phyloP scores from a whole-genome alignment of 768 basidiomycete genomes.

The Hebeloma cylindrosporum region DNA sequence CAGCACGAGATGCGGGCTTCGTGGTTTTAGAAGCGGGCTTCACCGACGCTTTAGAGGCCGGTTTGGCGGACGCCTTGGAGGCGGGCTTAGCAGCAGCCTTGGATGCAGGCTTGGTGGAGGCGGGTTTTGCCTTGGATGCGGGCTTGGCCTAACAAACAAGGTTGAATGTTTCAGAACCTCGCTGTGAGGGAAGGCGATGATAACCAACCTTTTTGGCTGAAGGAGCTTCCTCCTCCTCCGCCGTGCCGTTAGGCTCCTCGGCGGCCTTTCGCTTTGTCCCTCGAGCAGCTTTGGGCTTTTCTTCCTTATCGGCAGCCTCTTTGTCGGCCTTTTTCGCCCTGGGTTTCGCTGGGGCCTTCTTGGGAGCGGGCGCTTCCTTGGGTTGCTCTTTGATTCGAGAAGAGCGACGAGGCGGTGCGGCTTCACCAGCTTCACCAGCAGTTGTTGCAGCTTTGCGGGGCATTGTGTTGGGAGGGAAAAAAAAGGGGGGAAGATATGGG shows the following conservation, averaged over 20 bases:
- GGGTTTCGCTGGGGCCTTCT: slow-evolving; percentile 67
- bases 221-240: slow-evolving; percentile 39
- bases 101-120: slow-evolving; percentile 40
- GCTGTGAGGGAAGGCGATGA: slow-evolving; percentile 6
- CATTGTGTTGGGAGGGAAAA: slow-evolving; percentile 40
- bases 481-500: slow-evolving; percentile 8
- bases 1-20: slow-evolving; percentile 45
- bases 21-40: slow-evolving; percentile 46
- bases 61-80: slow-evolving; percentile 44
- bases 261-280: slow-evolving; percentile 46
- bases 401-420: slow-evolving; percentile 64
- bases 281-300: slow-evolving; percentile 52
- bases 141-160: slow-evolving; percentile 40
- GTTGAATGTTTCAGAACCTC: slow-evolving; percentile 14
- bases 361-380: slow-evolving; percentile 48
- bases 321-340: slow-evolving; percentile 53
- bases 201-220: slow-evolving; percentile 62
- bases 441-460: slow-evolving; percentile 67
- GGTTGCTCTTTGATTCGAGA: slow-evolving; percentile 73
- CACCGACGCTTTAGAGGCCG: slow-evolving; percentile 39
- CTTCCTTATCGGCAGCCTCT: slow-evolving; percentile 45
- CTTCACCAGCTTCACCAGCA: slow-evolving; percentile 36
- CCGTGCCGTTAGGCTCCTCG: slow-evolving; percentile 40
- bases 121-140: slow-evolving; percentile 38
- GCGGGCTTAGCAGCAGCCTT: slow-evolving; percentile 41